Conservation (phyloP, 192 early-diverging fungal genomes). For the Phlyctochytrium planicorne region DNA sequence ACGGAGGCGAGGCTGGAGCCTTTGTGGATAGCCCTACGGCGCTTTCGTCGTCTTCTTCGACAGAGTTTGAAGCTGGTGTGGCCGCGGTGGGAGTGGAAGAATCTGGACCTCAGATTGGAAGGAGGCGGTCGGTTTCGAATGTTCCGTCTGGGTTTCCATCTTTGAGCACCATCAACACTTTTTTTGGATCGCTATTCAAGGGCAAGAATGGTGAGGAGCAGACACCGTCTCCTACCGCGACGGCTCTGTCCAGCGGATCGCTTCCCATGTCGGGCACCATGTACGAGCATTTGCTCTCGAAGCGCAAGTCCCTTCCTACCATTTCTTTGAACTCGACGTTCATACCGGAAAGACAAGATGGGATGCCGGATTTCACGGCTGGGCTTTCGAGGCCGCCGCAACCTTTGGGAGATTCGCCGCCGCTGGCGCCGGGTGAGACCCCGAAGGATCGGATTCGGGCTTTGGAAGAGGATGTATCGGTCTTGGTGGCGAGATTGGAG, state of each 20-base stretch:
- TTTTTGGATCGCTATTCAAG: neutral
- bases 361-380: slow-evolving; percentile 7
- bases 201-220: neutral
- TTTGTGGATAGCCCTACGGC: too few species aligned
- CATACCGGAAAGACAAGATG: neutral
- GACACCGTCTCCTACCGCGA: neutral
- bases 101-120: too few species aligned
- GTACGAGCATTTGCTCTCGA: too few species aligned
- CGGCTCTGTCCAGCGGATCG: neutral
- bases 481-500: slow-evolving; percentile 19
- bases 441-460: slow-evolving; percentile 15
- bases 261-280: too few species aligned
- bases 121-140: too few species aligned
- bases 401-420: neutral
- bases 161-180: neutral
- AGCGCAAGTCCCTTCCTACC: neutral
- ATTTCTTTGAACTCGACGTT: neutral
- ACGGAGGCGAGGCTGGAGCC: too few species aligned
- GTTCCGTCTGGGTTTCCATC: neutral
- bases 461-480: slow-evolving; percentile 22
- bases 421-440: neutral
- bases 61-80: too few species aligned
- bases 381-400: neutral
- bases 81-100: too few species aligned
- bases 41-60: too few species aligned